Evolutionary conservation across 306 rosid species (phyloP).

Genomic region (Fragaria nilgerrensis): DNA sequence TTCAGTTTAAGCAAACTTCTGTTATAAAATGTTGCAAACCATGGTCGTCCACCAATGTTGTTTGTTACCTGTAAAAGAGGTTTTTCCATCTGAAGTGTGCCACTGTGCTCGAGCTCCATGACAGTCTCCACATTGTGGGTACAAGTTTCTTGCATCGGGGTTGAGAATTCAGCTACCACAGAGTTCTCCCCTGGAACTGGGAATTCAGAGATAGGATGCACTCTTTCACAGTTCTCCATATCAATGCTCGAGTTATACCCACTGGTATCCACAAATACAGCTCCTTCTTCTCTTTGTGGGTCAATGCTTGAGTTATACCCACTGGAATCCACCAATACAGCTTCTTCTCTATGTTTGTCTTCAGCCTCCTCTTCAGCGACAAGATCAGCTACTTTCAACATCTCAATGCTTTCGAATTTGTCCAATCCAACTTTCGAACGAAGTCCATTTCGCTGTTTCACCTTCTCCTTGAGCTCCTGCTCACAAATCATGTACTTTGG

Average conservation of each 20-base stretch:
- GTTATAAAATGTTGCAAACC: background rate
- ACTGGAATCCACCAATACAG: background rate
- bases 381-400: background rate
- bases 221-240: slow-evolving; percentile 30
- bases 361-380: slow-evolving; percentile 28
- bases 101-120: slow-evolving; percentile 39
- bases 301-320: slow-evolving; percentile 16
- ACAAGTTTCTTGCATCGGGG: slow-evolving; percentile 33
- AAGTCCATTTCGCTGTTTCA: background rate
- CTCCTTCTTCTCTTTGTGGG: slow-evolving; percentile 19
- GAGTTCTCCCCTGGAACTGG: slow-evolving; percentile 30
- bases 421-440: background rate
- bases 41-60: background rate
- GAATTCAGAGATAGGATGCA: slow-evolving; percentile 26
- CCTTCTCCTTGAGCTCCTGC: background rate
- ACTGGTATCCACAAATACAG: slow-evolving; percentile 2
- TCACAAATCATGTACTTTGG: slow-evolving; percentile 12
- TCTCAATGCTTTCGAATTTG: background rate
- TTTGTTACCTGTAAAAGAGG: slow-evolving; percentile 43
- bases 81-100: slow-evolving; percentile 41
- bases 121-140: slow-evolving; percentile 28
- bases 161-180: slow-evolving; percentile 38
- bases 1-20: background rate
- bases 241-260: slow-evolving; percentile 23
- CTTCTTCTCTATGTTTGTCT: slow-evolving; percentile 15